A percentile compares a stretch with the other conserved stretches of the same genome.
Evolutionary conservation across 805 yeast genomes (phyloP).

Genomic region (Vanderwaltozyma yarrowii): DNA sequence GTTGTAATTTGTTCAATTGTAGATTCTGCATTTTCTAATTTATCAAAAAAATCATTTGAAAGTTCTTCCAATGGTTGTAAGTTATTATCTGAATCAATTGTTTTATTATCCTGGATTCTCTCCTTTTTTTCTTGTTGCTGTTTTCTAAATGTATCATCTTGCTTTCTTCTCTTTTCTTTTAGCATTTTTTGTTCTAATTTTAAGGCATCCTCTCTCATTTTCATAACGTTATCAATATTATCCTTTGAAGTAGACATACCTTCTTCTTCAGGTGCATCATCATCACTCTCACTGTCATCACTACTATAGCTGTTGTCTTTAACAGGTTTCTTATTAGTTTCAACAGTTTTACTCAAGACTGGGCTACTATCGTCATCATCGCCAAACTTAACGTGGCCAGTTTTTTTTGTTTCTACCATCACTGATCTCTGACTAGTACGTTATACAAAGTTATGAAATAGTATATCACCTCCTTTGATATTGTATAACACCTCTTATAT

Average conservation of each 20-base stretch:
- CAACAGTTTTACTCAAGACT: not conserved
- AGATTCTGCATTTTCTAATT: constrained; percentile 14
- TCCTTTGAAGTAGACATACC: constrained; percentile 22
- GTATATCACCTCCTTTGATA: too few species aligned
- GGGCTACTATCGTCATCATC: not conserved
- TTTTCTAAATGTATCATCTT: constrained; percentile 18
- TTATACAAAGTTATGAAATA: too few species aligned
- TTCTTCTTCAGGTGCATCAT: constrained; percentile 46
- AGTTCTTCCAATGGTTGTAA: constrained; percentile 29
- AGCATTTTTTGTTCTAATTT: constrained; percentile 17
- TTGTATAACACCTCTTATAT: too few species aligned
- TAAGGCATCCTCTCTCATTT: constrained; percentile 19
- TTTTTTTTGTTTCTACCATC: not conserved
- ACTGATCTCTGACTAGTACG: too few species aligned
- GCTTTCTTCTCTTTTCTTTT: constrained; percentile 29
- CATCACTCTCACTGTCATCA: constrained; percentile 17
- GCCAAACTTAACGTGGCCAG: constrained; percentile 2
- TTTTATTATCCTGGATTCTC: constrained; percentile 10
- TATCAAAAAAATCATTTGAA: constrained; percentile 32
- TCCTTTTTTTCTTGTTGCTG: constrained; percentile 27
- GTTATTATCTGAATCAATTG: constrained; percentile 8
- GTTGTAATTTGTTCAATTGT: constrained; percentile 7
- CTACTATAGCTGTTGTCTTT: constrained; percentile 2
- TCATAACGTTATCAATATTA: constrained; percentile 16
- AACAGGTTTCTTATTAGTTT: not conserved